Conservation (phyloP, 2,329 filamentous ascomycete species). For the Penicillium digitatum region DNA sequence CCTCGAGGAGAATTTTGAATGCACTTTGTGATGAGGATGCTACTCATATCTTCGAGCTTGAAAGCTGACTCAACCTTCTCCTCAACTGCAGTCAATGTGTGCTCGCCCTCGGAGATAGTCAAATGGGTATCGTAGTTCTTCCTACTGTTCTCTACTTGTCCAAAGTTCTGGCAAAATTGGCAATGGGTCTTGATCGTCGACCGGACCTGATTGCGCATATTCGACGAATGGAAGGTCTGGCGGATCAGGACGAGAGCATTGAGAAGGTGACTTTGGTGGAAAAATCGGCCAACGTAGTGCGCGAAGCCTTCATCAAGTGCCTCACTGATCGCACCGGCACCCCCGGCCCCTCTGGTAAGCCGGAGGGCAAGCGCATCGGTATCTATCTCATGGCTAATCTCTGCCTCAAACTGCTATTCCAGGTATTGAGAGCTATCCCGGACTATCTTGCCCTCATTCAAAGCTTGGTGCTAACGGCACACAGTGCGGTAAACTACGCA, state of each 20-base stretch:
- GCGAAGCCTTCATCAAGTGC: constrained; percentile 87
- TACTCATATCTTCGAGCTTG: not conserved
- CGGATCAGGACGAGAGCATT: constrained; percentile 58
- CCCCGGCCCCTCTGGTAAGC: constrained; percentile 56
- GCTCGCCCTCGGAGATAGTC: constrained; percentile 73
- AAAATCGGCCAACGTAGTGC: constrained; percentile 80
- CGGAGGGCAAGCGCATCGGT: constrained; percentile 78
- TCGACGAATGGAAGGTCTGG: constrained; percentile 37
- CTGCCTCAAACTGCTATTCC: constrained; percentile 81
- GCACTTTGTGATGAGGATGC: not conserved
- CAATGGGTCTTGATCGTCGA: constrained; percentile 75
- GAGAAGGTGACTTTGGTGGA: constrained; percentile 77
- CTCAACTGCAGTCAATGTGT: constrained; percentile 64
- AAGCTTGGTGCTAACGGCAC: not conserved
- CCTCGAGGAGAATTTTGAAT: not conserved
- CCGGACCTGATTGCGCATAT: constrained; percentile 71
- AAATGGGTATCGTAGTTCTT: constrained; percentile 75
- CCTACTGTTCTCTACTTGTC: constrained; percentile 80
- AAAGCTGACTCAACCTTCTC: constrained; percentile 4
- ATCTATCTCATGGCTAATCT: constrained; percentile 92
- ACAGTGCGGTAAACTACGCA: constrained; percentile 73
- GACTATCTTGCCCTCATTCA: not conserved
- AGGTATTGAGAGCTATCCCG: constrained; percentile 49
- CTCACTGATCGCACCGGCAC: constrained; percentile 72
- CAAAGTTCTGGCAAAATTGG: constrained; percentile 72